Conservation (phyloP, 2,329 filamentous ascomycete species). For the Nigrograna mackinnonii region DNA sequence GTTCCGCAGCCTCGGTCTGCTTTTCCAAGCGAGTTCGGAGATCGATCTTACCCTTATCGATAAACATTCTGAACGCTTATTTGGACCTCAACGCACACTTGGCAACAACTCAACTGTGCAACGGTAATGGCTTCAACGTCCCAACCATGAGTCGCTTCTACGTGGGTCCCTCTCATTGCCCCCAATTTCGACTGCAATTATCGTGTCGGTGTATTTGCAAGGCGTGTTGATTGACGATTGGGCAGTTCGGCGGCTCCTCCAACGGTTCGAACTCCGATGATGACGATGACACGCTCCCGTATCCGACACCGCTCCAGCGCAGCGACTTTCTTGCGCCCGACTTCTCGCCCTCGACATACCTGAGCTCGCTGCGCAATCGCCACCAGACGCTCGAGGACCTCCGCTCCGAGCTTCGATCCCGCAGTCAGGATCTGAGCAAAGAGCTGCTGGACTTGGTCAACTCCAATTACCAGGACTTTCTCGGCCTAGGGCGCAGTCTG, state of each 20-base stretch:
- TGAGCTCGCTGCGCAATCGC: conserved; percentile 79
- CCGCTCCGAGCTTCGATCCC: conserved; percentile 79
- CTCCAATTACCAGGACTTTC: conserved; percentile 88
- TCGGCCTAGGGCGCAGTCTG: conserved; percentile 79
- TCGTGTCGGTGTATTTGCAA: no score
- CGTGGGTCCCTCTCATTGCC: conserved; percentile 30
- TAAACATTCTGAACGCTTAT: conserved; percentile 12
- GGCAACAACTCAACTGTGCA: conserved; percentile 1
- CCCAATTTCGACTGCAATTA: no score
- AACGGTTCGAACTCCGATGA: conserved; percentile 61
- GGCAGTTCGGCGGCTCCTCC: conserved; percentile 34
- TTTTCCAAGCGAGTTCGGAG: conserved; percentile 16
- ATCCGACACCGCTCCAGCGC: conserved; percentile 82
- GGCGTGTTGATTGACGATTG: conserved; percentile 1
- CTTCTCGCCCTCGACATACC: conserved; percentile 82
- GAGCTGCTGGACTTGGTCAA: conserved; percentile 96
- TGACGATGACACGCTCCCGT: conserved; percentile 71
- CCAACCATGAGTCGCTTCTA: conserved; percentile 54
- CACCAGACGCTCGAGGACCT: conserved; percentile 97
- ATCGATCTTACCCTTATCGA: conserved; percentile 19
- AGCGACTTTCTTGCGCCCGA: conserved; percentile 74
- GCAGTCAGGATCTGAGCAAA: conserved; percentile 76
- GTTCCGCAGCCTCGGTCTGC: conserved; percentile 24
- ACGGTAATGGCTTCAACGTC: conserved; percentile 13
- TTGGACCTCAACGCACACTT: conserved; percentile 2